Evolutionary conservation across 139 green algal genomes (phyloP).

Genomic region (Tetraselmis chui): DNA sequence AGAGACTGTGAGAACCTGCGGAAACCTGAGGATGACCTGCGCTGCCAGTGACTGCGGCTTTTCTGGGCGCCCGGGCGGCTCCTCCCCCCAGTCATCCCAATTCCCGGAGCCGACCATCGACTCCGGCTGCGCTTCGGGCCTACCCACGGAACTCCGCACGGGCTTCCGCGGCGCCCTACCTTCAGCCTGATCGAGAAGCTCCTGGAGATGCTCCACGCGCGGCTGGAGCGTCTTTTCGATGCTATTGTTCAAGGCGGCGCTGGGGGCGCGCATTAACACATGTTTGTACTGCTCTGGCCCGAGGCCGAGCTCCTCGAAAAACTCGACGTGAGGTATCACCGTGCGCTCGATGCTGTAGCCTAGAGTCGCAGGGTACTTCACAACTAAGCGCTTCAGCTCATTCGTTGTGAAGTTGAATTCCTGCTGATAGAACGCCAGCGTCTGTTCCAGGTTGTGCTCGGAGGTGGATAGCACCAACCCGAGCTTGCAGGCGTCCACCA

Average conservation of each 20-base stretch:
- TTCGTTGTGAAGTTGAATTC: neutral
- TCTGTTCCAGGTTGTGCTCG: neutral
- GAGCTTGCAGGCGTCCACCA: neutral
- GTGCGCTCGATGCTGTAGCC: neutral
- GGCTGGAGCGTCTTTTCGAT: neutral
- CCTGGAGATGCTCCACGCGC: neutral
- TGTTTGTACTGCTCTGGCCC: neutral
- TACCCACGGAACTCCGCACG: no score
- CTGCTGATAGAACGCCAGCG: neutral
- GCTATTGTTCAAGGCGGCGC: neutral
- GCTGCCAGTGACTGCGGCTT: neutral
- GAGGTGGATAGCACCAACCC: neutral
- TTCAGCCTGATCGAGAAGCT: neutral
- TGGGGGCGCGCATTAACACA: neutral
- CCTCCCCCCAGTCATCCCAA: neutral
- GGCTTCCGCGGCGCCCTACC: no score
- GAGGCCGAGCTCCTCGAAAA: neutral
- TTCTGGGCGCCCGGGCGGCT: neutral
- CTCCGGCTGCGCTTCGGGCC: no score
- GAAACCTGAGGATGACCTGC: neutral
- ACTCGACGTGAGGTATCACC: neutral
- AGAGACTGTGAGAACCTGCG: neutral
- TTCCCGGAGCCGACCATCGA: no score
- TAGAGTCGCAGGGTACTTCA: neutral
- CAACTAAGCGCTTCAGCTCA: neutral